Base-by-base conservation (phyloP, 176 grass and related monocot genomes). In the Avena sativa region DNA sequence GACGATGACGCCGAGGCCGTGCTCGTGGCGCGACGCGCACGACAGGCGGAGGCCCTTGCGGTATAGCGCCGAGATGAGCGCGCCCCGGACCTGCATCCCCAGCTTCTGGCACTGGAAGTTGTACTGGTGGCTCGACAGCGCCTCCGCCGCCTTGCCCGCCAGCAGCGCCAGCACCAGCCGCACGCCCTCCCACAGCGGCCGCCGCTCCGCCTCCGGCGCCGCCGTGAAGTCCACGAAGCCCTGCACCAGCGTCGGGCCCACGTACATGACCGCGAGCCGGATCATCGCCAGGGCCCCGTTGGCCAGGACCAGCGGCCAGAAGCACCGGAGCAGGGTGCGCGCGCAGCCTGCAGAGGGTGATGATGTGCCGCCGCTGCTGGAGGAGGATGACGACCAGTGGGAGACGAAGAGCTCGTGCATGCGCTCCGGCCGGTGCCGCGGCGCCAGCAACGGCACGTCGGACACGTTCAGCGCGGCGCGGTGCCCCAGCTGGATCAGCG, bases 81-180 rank as follows among this genome's bases (percentile, higher is more conserved):
- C 92, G 47, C 90, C 90, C 1, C 95, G 89, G 75, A 98, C 89
- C 74, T 92, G 84, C 95, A 98, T 95, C 49, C 95, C 95, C 4
- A 95, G 85, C 84, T 98, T 98, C 81, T 95, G 91, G 86, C 91
- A 92, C 65, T 98, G 95, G 88, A 98, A 98, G 84, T 93, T 98
- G 88, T 98, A 98, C 82, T 98, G 93, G 83, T 98, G 95, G 43
- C 88, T 92, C 73, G 79, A 76, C 16, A 95, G 47, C 57, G 92
- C 95, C 86, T 98, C 95, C 1, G 65, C 86, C 2, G 86, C 61
- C 88, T 98, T 98, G 9, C 91, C 95, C 23, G 63, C 91, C 14
- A 98, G 87, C 59, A 98, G 87, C 34, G n/a, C 74, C 48, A 34
- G 30, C 61, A 93, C 91, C 59, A 98, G 91, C 71, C 89, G 77